Percentiles rank a stretch among this genome's conserved stretches.
These are phyloP conservation scores for Nicotiana noctiflora DNA, from an alignment of 257 asterid species.

Conservation along the genomic window DNA sequence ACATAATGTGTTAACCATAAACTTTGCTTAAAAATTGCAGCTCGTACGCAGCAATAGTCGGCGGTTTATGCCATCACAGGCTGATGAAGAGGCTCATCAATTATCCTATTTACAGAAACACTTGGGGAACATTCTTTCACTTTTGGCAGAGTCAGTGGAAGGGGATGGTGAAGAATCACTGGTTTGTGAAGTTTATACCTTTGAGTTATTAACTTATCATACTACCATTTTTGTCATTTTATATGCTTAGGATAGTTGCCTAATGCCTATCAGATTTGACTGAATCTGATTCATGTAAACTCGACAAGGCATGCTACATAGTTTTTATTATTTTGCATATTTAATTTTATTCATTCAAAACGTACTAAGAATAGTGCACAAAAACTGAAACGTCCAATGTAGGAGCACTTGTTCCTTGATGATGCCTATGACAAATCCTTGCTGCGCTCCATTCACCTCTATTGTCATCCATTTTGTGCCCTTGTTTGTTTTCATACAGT, in stretches of 20 bases:
- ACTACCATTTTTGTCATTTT: neutral
- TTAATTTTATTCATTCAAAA: neutral
- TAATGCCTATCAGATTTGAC: neutral
- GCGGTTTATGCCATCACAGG: conserved; percentile 84
- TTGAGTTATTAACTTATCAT: neutral
- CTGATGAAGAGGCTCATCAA: conserved; percentile 96
- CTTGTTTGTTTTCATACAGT: neutral
- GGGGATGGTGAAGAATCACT: conserved; percentile 75
- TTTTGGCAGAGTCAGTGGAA: conserved; percentile 68
- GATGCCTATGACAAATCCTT: neutral
- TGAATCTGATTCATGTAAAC: neutral
- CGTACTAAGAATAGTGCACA: neutral
- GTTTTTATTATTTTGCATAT: neutral
- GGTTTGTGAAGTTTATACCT: conserved; percentile 37
- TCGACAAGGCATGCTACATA: neutral
- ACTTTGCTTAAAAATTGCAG: conserved; percentile 33
- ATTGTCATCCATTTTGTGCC: neutral
- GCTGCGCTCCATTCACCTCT: neutral
- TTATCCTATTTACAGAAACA: conserved; percentile 90
- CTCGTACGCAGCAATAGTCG: conserved; percentile 94
- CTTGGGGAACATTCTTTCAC: conserved; percentile 77
- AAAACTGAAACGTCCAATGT: neutral
- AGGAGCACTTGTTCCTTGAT: neutral
- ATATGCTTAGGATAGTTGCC: neutral
- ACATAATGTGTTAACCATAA: neutral